phyloP scores from a whole-genome alignment of 805 yeast genomes.

The Phaffomyces antillensis region DNA sequence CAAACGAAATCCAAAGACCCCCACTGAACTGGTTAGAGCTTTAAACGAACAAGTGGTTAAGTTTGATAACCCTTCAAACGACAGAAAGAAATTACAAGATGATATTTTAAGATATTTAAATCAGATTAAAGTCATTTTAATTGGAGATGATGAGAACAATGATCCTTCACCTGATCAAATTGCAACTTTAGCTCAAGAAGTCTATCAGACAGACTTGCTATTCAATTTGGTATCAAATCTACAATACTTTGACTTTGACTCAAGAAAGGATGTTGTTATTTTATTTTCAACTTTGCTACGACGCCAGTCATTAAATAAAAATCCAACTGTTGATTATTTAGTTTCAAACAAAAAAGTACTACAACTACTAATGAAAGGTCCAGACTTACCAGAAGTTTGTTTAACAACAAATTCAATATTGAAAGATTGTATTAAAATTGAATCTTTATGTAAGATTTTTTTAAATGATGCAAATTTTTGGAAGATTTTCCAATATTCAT shows the following conservation, averaged over 20 bases:
- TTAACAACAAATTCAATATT: conserved; percentile 70
- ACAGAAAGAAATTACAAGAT: conserved; percentile 50
- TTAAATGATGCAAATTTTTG: conserved; percentile 61
- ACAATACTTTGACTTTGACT: conserved; percentile 75
- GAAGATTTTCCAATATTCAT: conserved; percentile 76
- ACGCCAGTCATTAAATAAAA: conserved; percentile 66
- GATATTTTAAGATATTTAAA: conserved; percentile 60
- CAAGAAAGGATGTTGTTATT: conserved; percentile 73
- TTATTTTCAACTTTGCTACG: conserved; percentile 72
- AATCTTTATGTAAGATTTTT: conserved; percentile 54
- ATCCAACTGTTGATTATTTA: conserved; percentile 85
- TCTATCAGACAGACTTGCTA: conserved; percentile 65
- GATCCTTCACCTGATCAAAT: conserved; percentile 47
- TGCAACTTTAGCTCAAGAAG: conserved; percentile 71
- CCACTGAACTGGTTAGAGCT: conserved; percentile 72
- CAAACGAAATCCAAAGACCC: conserved; percentile 85
- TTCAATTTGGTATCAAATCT: conserved; percentile 53
- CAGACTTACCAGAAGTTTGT: conserved; percentile 68
- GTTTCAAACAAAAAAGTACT: conserved; percentile 49
- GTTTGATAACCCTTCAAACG: conserved; percentile 30
- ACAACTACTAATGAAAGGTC: conserved; percentile 55
- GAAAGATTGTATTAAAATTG: conserved; percentile 79
- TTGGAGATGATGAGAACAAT: conserved; percentile 55
- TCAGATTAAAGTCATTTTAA: conserved; percentile 58
- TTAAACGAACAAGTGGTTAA: conserved; percentile 67